Base-by-base conservation (phyloP, 805 yeast genomes). In the Lipomyces anomalus region DNA sequence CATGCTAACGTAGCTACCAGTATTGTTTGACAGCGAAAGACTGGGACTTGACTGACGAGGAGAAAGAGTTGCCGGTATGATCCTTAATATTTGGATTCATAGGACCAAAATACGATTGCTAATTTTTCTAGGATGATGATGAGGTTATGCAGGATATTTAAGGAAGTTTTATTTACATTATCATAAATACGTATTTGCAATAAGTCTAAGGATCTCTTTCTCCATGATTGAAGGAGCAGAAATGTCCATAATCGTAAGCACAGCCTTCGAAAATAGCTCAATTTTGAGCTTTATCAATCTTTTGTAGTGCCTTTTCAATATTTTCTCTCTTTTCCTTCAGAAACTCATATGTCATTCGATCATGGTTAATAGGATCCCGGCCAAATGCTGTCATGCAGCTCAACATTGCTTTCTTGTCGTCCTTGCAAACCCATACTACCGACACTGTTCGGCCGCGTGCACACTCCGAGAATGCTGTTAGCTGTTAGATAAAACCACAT, bases 1-100 rank as follows among this genome's bases (percentile, higher is more conserved):
- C 3, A 6, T 30, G 33, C 9, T 42, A 21, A 17, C 18, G 22
- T 7, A 9, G 26, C 33, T 41, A 6, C 21, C 29, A 85, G 74
- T 86, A 85, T 65, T 86, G 95, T 65, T 67, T 86, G 42, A 85
- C 94, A 0, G 90, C 82, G 0, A 74, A 73, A 52, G 86, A 81
- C 51, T 84, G 89, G 82, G 81, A 77, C 44, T 56, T 76, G 35
- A 79, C 75, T 30, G 80, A 76, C 46, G 79, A 75, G 49, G 63
- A 59, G 36, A 59, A 53, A 34, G 57, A 52, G 38, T 13, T 46
- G 29, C 41, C 40, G 29, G 46, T 22, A 41, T 21, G 39, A 13
- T 33, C 16, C 13, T 35, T n/a, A 13, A 35, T n/a, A n/a, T n/a
- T 11, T 13, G 11, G 16, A 11, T n/a, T 35, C 11, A 17, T 18